Evolutionary conservation across 2,329 filamentous ascomycete species (phyloP), one percentile per base, ranked within the genome.

Genomic region (Aureobasidium leucospermi): DNA sequence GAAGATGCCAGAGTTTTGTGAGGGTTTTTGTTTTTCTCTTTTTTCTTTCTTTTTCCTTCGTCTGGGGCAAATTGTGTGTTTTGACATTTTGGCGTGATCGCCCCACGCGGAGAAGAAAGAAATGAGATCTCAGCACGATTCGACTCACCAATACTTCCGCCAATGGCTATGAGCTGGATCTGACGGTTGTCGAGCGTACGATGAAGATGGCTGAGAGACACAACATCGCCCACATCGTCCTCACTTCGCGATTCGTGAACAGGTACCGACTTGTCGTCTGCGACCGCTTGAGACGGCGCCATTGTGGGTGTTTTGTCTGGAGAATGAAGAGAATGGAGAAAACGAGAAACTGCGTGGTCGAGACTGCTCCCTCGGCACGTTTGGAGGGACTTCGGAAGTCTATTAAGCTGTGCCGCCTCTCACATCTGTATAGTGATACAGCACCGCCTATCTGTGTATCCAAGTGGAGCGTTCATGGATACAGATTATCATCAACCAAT

Each of bases 121-220:
- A 42, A n/a, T 42, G 9, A 42, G 9, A 36, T 36, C 39, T n/a
- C 4, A 42, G 39, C 39, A 11, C n/a, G 39, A 42, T 13, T 9
- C 39, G 6, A 16, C 23, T 23, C 23, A 23, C 23, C 23, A 23
- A 23, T 23, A 23, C 23, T 23, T 23, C 23, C 23, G 39, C 68
- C 68, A 38, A 70, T 68, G 41, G 66, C 67, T 19, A 69, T 65
- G 11, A 69, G 60, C 55, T 70, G 68, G 42, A 71, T 69, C 52
- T 69, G 67, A 56, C 80, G 75, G 67, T 82, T 82, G 63, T 76
- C 75, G 46, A 83, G 75, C 47, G 75, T 75, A 47, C 80, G 78
- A 47, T 81, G 77, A 6, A 77, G 71, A 9, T 66, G 61, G 61
- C 15, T 45, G 42, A 45, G 8, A 13, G 42, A 45, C 16, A 45